Conservation (phyloP, 768 basidiomycete genomes). For the Phylloporus rhodoxanthus region DNA sequence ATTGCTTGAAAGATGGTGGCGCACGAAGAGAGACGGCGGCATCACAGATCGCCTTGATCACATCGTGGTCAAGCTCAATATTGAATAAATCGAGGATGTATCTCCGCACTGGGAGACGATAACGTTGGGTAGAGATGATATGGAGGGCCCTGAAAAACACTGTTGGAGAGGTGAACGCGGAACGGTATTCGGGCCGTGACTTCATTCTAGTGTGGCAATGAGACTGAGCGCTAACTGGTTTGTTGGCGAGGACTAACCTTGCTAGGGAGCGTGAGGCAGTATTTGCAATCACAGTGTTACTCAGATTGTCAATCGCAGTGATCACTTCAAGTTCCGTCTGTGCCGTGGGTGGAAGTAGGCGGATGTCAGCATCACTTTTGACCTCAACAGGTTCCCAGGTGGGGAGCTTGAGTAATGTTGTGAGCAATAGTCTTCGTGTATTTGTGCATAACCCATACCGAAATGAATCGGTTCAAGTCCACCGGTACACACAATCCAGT, state of each 20-base stretch:
- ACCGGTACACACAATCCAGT: conserved; percentile 89
- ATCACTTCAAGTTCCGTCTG: conserved; percentile 78
- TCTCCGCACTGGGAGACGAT: conserved; percentile 84
- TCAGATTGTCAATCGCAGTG: conserved; percentile 86
- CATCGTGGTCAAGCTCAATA: conserved; percentile 62
- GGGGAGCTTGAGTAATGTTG: conserved; percentile 50
- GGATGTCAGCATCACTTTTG: conserved; percentile 34
- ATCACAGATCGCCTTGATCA: conserved; percentile 50
- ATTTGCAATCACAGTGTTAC: conserved; percentile 94
- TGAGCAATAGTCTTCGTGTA: conserved; percentile 3
- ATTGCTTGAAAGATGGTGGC: conserved; percentile 38
- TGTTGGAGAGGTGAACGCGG: conserved; percentile 69
- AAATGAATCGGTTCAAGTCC: conserved; percentile 75
- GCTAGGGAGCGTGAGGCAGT: conserved; percentile 87
- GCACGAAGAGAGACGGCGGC: conserved; percentile 48
- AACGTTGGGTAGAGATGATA: conserved; percentile 83
- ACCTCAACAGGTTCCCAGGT: conserved; percentile 47
- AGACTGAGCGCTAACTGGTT: background rate
- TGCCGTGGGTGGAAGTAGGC: conserved; percentile 58
- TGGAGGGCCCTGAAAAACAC: conserved; percentile 84
- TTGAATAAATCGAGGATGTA: conserved; percentile 94
- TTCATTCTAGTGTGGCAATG: conserved; percentile 54
- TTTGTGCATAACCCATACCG: conserved; percentile 43
- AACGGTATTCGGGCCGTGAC: conserved; percentile 65
- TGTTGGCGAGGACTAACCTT: conserved; percentile 43